Evolutionary conservation across 805 yeast species (phyloP), one percentile per base, ranked within the genome.

Genomic region (Ogataea henricii): DNA sequence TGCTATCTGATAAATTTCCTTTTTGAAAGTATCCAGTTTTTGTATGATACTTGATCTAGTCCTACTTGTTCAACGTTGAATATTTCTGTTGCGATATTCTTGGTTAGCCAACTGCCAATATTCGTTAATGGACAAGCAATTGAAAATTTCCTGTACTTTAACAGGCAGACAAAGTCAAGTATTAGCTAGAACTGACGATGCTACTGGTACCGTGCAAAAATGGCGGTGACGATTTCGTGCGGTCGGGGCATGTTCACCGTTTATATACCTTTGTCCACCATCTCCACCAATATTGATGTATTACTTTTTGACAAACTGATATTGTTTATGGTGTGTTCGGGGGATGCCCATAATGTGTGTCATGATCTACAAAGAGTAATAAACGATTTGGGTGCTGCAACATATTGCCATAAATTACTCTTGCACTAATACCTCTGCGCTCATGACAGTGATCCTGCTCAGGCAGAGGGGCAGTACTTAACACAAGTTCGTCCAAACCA

Each of bases 301-400:
- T 39, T 27, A 39, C 34, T 9, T 39, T 18, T 27, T 27, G 17
- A 18, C 21, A 12, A 5, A 16, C 12, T 39, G 42, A 8, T 14
- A 2, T 17, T 27, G 42, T 26, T 39, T 17, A 39, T 10, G 22
- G 42, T 39, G 42, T 39, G 42, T n/a, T 18, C 23, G 17, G 10
- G 20, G 14, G 25, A 25, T 26, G 33, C 25, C n/a, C 42, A 39
- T 39, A 26, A 9, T 39, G 42, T 39, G 42, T 25, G 33, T 26
- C 27, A n/a, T 16, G 33, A 26, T 27, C 32, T 9, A 17, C 42
- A 27, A 26, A 39, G n/a, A 10, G 20, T 20, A 18, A 13, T 17
- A 17, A 3, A 1, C 13, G 25, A 27, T 6, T 22, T 39, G 10
- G n/a, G 4, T 16, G 34, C 42, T 27, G 42, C 42, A 39, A 10